phyloP scores from a whole-genome alignment of 768 basidiomycete genomes.

The Mycena epipterygia region DNA sequence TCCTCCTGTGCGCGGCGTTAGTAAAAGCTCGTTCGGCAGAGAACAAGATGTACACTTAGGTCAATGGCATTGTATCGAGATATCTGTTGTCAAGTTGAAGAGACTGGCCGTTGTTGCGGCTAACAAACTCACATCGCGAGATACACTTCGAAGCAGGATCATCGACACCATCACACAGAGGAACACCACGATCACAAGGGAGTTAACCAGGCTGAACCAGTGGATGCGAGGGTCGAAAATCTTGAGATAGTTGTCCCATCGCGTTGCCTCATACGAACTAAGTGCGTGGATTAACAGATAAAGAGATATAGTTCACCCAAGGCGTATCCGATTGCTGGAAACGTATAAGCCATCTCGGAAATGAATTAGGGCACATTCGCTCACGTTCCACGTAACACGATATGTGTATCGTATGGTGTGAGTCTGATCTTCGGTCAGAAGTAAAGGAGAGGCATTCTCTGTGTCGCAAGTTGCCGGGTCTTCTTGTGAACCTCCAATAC shows the following conservation, averaged over 20 bases:
- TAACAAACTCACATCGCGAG: constrained; percentile 78
- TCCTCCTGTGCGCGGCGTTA: constrained; percentile 72
- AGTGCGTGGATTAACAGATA: neutral
- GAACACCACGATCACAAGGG: constrained; percentile 91
- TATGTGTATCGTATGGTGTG: constrained; percentile 90
- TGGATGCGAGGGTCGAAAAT: constrained; percentile 95
- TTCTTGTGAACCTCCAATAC: constrained; percentile 74
- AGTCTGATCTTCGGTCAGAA: constrained; percentile 69
- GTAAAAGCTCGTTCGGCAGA: neutral
- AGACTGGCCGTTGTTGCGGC: constrained; percentile 3
- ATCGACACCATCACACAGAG: constrained; percentile 94
- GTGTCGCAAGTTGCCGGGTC: constrained; percentile 66
- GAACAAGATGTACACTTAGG: constrained; percentile 70
- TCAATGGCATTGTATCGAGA: constrained; percentile 96
- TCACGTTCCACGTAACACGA: constrained; percentile 87
- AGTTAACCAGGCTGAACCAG: constrained; percentile 96
- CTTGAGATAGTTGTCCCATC: constrained; percentile 97
- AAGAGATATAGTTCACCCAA: constrained; percentile 65
- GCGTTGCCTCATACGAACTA: constrained; percentile 72
- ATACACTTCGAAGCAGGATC: constrained; percentile 88
- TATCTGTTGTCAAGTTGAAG: constrained; percentile 64
- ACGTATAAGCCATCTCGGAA: constrained; percentile 3
- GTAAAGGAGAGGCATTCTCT: constrained; percentile 57
- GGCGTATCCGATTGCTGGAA: constrained; percentile 85
- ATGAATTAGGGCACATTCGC: constrained; percentile 40